Evolutionary conservation across 495 filamentous ascomycete species (phyloP).

Genomic region (Hypoxylon intermedium): DNA sequence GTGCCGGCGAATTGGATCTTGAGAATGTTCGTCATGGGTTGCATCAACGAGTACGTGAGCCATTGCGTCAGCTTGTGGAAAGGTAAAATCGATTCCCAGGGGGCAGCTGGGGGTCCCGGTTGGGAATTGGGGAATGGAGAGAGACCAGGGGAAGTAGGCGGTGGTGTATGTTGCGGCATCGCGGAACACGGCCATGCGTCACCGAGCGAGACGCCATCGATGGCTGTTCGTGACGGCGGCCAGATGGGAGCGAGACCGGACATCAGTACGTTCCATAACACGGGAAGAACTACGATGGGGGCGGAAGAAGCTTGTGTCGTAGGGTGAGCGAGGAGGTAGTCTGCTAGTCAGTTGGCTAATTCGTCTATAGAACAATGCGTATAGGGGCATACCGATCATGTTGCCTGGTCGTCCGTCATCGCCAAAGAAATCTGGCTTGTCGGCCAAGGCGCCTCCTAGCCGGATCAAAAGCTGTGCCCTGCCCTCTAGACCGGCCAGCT

Average conservation of each 20-base stretch:
- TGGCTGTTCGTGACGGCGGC: slow-evolving; percentile 85
- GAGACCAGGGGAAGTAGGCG: slow-evolving; percentile 50
- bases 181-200: slow-evolving; percentile 93
- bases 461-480: slow-evolving; percentile 80
- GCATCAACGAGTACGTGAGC: slow-evolving; percentile 88
- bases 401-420: slow-evolving; percentile 86
- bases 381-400: slow-evolving; percentile 80
- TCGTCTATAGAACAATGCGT: too few relatives aligned
- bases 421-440: slow-evolving; percentile 84
- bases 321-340: slow-evolving; percentile 91
- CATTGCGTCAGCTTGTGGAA: slow-evolving; percentile 94
- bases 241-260: slow-evolving; percentile 86
- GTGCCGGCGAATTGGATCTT: slow-evolving; percentile 78
- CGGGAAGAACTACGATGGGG: slow-evolving; percentile 88
- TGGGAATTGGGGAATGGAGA: slow-evolving; percentile 55
- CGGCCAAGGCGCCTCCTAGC: slow-evolving; percentile 74
- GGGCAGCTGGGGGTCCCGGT: slow-evolving; percentile 54
- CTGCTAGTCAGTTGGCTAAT: slow-evolving; percentile 53
- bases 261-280: slow-evolving; percentile 88
- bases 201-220: slow-evolving; percentile 87
- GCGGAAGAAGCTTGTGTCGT: slow-evolving; percentile 85
- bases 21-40: slow-evolving; percentile 81
- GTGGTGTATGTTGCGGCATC: slow-evolving; percentile 74
- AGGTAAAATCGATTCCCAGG: slow-evolving; percentile 94
- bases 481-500: slow-evolving; percentile 87